phyloP scores from a whole-genome alignment of 805 yeast genomes.

The Yarrowia sp. region DNA sequence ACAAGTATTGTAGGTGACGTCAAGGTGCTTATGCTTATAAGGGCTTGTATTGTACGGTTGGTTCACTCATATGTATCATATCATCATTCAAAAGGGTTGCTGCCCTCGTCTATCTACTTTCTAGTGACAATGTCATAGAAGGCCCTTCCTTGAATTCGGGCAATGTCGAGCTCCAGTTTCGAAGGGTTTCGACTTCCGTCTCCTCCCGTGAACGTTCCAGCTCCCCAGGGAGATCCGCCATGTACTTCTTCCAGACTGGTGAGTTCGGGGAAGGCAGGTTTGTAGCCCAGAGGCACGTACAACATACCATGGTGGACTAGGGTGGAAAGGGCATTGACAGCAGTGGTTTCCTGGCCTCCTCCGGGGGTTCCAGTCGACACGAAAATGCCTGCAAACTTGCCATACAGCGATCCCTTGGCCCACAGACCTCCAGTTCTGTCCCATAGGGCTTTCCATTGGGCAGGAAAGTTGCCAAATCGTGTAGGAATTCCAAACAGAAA shows the following conservation, averaged over 20 bases:
- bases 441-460: slow-evolving; percentile 79
- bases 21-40: too few relatives aligned
- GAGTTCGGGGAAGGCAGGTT: slow-evolving; percentile 60
- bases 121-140: slow-evolving; percentile 58
- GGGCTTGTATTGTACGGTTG: too few relatives aligned
- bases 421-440: slow-evolving; percentile 79
- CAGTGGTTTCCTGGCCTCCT: slow-evolving; percentile 80
- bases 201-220: slow-evolving; percentile 76
- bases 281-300: slow-evolving; percentile 79
- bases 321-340: slow-evolving; percentile 62
- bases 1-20: too few relatives aligned
- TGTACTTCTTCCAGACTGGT: slow-evolving; percentile 69
- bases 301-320: slow-evolving; percentile 79
- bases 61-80: too few relatives aligned
- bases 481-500: slow-evolving; percentile 82
- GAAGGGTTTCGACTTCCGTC: slow-evolving; percentile 78
- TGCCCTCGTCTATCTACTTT: not conserved
- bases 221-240: slow-evolving; percentile 89
- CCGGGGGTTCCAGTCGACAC: slow-evolving; percentile 75
- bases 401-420: slow-evolving; percentile 71
- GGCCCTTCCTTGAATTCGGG: slow-evolving; percentile 68
- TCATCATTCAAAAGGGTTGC: not conserved
- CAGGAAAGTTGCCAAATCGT: slow-evolving; percentile 75
- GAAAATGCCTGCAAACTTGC: slow-evolving; percentile 77
- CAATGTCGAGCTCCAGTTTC: slow-evolving; percentile 68